Base-by-base conservation (phyloP, 1,284 basidiomycete species). In the Trichosporon coremiiforme region DNA sequence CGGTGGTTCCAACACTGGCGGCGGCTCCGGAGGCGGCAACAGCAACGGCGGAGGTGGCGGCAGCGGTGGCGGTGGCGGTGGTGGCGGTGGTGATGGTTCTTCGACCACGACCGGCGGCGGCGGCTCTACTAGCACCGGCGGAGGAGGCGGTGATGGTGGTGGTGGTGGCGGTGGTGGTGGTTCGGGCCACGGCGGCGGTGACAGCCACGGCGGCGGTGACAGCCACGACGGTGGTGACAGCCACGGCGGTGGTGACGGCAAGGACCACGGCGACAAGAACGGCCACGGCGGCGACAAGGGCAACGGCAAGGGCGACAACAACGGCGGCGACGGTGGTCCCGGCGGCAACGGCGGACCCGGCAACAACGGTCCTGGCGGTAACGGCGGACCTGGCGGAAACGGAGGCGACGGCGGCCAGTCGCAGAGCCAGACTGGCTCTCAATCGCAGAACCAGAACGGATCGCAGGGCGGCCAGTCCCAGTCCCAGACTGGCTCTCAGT, bases 91-190 rank as follows among this genome's bases (percentile, higher is more conserved):
- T 17, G 57, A 31, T 35, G 57, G 57, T 35, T 31, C 57, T 12
- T 25, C 22, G 29, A 33, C 29, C 15, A 33, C 36, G 36, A 38
- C 29, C 31, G 13, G 29, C 29, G 31, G 57, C 10, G 57, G 29
- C 22, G 25, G 53, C 53, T 25, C 22, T 2, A 53, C 53, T 2
- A 55, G 25, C 13, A 55, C 53, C 22, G 25, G n/a, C 53, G 57
- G 31, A 13, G 57, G 57, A 20, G 57, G 57, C 15, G 57, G 57
- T 9, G 57, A 31, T 33, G 57, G 29, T 60, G 57, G 57, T n/a
- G 57, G 57, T 17, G 57, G 57, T 9, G 55, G 29, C 15, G 57
- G 57, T 25, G 57, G 57, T 13, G 57, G 57, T n/a, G 57, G 57
- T 15, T 29, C 25, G 5, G 57, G 57, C 31, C 10, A 17, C 15